A percentile compares a stretch with the other conserved stretches of the same genome.
phyloP scores from a whole-genome alignment of 306 rosid genomes.

The Ormosia semicastrata region DNA sequence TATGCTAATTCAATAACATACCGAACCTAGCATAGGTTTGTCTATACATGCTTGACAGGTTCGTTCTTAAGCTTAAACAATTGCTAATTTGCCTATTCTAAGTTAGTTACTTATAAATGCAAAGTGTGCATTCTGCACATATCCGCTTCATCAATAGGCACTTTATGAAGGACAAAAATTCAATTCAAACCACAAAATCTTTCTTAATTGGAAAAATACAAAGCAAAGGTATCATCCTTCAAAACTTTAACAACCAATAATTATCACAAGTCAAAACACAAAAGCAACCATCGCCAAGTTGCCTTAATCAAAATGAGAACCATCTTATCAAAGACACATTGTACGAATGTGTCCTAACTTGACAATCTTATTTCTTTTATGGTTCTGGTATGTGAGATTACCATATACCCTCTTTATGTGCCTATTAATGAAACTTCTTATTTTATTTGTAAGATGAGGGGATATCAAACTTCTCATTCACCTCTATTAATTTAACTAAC shows the following conservation, averaged over 20 bases:
- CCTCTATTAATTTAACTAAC: not conserved
- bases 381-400: not conserved
- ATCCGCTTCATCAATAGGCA: not conserved
- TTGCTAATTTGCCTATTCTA: not conserved
- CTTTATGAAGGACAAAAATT: not conserved
- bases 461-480: not conserved
- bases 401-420: not conserved
- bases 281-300: not conserved
- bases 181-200: too few species aligned
- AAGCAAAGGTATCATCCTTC: not conserved
- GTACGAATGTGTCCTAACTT: not conserved
- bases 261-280: not conserved
- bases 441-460: not conserved
- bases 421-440: not conserved
- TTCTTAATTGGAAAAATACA: not conserved
- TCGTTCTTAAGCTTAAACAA: not conserved
- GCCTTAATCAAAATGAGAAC: not conserved
- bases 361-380: not conserved
- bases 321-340: not conserved
- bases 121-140: not conserved
- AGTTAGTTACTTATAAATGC: not conserved
- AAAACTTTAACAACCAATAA: not conserved
- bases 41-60: not conserved
- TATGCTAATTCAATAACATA: too few species aligned
- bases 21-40: too few species aligned